Percentiles rank a stretch among this genome's conserved stretches.
phyloP scores from a whole-genome alignment of 306 rosid genomes.

The Cicer yamashitae region DNA sequence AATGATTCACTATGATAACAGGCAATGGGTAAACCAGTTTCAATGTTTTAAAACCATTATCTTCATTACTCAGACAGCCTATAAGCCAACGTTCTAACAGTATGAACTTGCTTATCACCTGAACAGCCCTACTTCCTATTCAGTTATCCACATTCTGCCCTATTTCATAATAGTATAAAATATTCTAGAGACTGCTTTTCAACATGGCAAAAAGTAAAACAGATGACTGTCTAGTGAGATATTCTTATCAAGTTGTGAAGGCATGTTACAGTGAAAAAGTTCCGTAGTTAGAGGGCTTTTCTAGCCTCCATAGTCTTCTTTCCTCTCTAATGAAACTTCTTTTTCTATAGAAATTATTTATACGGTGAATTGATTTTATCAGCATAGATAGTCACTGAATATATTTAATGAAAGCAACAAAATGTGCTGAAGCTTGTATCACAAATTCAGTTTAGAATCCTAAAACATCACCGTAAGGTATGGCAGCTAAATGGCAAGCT shows the following conservation, averaged over 20 bases:
- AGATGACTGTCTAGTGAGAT: neutral
- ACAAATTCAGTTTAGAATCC: slow-evolving; percentile 24
- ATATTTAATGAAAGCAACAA: neutral
- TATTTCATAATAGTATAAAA: neutral
- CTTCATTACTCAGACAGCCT: neutral
- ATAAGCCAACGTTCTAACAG: neutral
- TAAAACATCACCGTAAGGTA: slow-evolving; percentile 10
- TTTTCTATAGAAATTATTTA: slow-evolving; percentile 1
- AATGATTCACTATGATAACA: slow-evolving; percentile 14
- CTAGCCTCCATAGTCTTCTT: slow-evolving; percentile 8
- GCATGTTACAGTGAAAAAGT: neutral
- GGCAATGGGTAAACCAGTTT: neutral
- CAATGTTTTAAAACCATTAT: neutral
- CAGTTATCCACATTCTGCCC: neutral
- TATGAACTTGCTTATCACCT: neutral
- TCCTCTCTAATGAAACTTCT: neutral
- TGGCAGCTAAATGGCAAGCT: slow-evolving; percentile 21
- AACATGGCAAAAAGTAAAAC: neutral
- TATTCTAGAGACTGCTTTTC: slow-evolving; percentile 5
- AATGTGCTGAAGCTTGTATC: slow-evolving; percentile 2
- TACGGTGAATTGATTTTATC: neutral
- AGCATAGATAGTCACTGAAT: neutral
- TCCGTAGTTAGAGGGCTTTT: neutral
- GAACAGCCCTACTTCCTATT: neutral
- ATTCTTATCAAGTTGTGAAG: slow-evolving; percentile 8